Evolutionary conservation across 176 grass and related monocot genomes (phyloP), one percentile per base, ranked within the genome.

Genomic region (Oryza australiensis): DNA sequence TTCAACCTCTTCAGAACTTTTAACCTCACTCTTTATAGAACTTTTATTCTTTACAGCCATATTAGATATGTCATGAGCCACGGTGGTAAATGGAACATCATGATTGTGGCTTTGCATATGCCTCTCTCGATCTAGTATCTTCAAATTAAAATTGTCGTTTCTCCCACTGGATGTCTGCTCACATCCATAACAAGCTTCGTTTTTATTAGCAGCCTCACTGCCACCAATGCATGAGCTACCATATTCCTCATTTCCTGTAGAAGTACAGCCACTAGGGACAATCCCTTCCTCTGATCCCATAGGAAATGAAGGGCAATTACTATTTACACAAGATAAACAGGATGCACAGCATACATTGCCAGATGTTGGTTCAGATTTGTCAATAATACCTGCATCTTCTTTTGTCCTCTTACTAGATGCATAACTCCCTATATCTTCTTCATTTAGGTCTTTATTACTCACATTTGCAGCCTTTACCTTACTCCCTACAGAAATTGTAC

Each of bases 1-100:
- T 84, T 91, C 92, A 62, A 94, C 80, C 87, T 94, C 92, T 67
- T 91, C 92, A 30, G 75, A 28, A 76, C 79, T 74, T 66, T 62
- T 77, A 63, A 78, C 37, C 14, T 90, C 68, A 41, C 26, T 23
- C 22, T 8, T 59, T 59, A 6, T 59, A 59, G 53, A 59, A 59
- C 20, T 59, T 59, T 59, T 59, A 22, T 59, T 59, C 53, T n/a
- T 59, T 23, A 59, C 7, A 59, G 6, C 9, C 53, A 59, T 59
- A 59, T 22, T 9, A 23, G 53, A n/a, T 22, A n/a, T 9, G 7
- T 9, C 53, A 59, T 59, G 6, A 59, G n/a, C 53, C 22, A 23
- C 53, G n/a, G 53, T 23, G 22, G 22, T 59, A 59, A 5, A 23
- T 23, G 22, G 53, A 59, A 59, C 53, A 23, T 59, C 53, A 59